Evolutionary conservation across 345 rosid species (phyloP).

Genomic region (Acer yangbiense): DNA sequence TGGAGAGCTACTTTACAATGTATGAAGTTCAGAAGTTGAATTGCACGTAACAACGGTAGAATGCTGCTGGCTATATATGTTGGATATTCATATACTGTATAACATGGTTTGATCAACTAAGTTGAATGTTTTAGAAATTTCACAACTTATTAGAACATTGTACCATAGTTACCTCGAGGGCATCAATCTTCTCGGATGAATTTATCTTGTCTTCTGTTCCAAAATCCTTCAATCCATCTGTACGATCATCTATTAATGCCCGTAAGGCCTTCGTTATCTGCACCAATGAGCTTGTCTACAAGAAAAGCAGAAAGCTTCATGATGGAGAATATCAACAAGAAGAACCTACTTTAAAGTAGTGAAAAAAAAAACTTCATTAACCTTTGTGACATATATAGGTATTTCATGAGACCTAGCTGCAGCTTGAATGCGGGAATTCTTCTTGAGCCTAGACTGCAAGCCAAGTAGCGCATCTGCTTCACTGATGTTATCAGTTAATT

Average conservation of each 20-base stretch:
- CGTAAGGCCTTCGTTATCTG: constrained; percentile 71
- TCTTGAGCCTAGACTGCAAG: constrained; percentile 78
- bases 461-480: constrained; percentile 87
- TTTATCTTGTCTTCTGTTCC: constrained; percentile 49
- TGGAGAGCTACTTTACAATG: not conserved
- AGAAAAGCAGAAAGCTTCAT: constrained; percentile 19
- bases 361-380: constrained; percentile 16
- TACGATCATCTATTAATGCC: constrained; percentile 53
- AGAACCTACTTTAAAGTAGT: not conserved
- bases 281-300: constrained; percentile 77
- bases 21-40: constrained; percentile 7
- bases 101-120: not conserved
- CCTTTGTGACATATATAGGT: constrained; percentile 81
- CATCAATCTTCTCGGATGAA: constrained; percentile 67
- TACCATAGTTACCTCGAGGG: constrained; percentile 60
- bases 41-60: not conserved
- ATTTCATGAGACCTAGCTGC: constrained; percentile 65
- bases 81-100: not conserved
- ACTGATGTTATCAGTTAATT: constrained; percentile 66
- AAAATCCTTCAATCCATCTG: constrained; percentile 48
- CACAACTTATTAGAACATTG: not conserved
- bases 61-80: not conserved
- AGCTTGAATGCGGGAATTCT: constrained; percentile 76
- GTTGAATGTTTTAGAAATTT: not conserved
- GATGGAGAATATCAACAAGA: not conserved